Evolutionary conservation across 495 filamentous ascomycete species (phyloP).

Genomic region (Penicillium angulare): DNA sequence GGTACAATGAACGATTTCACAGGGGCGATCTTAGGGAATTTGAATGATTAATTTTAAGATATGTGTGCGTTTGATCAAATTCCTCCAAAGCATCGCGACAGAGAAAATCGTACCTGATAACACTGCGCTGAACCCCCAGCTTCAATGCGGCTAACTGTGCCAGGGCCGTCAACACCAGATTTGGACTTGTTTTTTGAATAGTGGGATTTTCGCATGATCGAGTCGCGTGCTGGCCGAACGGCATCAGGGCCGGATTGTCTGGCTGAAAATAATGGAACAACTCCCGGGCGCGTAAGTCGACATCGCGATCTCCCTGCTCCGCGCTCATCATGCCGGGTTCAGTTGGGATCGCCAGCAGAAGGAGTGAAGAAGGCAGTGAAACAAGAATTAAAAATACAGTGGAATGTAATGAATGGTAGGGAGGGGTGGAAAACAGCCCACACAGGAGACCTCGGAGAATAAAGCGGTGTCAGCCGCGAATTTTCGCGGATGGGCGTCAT

Average conservation of each 20-base stretch:
- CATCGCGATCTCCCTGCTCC: too few species aligned
- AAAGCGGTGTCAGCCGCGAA: too few species aligned
- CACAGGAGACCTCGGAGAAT: too few species aligned
- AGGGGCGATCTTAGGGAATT: not conserved
- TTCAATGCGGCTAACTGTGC: constrained; percentile 40
- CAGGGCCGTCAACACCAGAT: constrained; percentile 38
- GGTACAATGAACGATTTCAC: not conserved
- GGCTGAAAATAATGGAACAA: constrained; percentile 25
- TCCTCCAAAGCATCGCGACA: not conserved
- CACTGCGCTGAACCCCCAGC: constrained; percentile 37
- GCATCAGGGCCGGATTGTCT: constrained; percentile 23
- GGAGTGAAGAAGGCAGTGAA: too few species aligned
- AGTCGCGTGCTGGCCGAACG: not conserved
- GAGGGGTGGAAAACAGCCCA: too few species aligned
- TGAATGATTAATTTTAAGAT: not conserved
- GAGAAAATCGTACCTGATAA: constrained; percentile 37
- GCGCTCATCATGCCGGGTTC: too few species aligned
- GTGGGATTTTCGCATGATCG: not conserved
- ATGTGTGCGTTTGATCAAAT: not conserved
- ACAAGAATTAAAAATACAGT: too few species aligned
- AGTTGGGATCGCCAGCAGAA: too few species aligned
- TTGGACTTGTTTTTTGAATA: constrained; percentile 15
- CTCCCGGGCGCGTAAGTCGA: constrained; percentile 17
- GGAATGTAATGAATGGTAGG: too few species aligned
- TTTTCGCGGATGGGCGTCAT: too few species aligned